phyloP scores from a whole-genome alignment of 441 rosid species.

The Mallotus repandus region DNA sequence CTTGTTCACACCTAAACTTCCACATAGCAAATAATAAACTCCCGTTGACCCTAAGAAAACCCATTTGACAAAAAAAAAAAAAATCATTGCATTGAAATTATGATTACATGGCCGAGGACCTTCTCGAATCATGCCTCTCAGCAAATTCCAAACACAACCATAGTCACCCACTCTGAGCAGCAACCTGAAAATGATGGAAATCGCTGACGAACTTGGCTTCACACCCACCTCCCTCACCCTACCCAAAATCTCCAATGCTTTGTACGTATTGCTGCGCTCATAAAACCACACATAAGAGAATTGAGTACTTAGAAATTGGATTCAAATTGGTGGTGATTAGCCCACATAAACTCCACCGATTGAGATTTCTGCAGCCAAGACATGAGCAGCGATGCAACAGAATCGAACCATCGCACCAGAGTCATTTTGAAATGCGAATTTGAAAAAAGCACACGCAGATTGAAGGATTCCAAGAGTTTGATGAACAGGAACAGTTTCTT shows the following conservation, averaged over 20 bases:
- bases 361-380: too few species aligned
- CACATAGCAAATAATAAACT: constrained; percentile 54
- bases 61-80: constrained; percentile 58
- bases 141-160: constrained; percentile 60
- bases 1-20: constrained; percentile 52
- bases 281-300: too few species aligned
- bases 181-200: too few species aligned
- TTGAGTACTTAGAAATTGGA: too few species aligned
- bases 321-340: too few species aligned
- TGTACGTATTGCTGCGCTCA: too few species aligned
- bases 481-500: too few species aligned
- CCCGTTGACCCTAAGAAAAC: constrained; percentile 43
- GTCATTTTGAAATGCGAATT: constrained; percentile 43
- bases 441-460: constrained; percentile 77
- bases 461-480: too few species aligned
- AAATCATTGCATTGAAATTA: constrained; percentile 49
- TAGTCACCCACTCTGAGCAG: constrained; percentile 59
- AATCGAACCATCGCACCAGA: constrained; percentile 39
- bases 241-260: constrained; percentile 43
- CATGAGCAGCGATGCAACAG: too few species aligned
- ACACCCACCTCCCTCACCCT: constrained; percentile 52
- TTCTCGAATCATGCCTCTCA: constrained; percentile 49
- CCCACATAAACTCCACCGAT: too few species aligned
- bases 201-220: constrained; percentile 54
- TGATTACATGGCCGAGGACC: constrained; percentile 56